Percentiles rank a stretch among this genome's conserved stretches.
phyloP scores from a whole-genome alignment of 305 asterid genomes.

The Solanum aculeatissimum region DNA sequence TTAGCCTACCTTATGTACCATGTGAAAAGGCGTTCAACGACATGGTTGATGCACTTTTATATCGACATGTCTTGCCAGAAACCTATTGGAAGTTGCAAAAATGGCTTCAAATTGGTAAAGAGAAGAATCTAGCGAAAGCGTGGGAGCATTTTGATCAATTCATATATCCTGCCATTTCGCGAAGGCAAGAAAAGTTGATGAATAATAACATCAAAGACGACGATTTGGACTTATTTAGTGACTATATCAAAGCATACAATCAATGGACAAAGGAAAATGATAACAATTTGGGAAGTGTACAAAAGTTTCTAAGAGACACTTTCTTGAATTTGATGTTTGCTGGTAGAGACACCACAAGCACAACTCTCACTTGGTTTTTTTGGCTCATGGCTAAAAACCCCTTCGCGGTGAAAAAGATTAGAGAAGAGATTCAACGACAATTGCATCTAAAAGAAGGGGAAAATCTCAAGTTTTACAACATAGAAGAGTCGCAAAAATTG shows the following conservation, averaged over 20 bases:
- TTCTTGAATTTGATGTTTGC: slow-evolving; percentile 15
- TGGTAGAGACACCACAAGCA: slow-evolving; percentile 18
- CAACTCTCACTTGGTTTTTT: slow-evolving; percentile 18
- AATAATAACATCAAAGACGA: not conserved
- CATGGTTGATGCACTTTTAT: slow-evolving; percentile 2
- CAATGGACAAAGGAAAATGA: not conserved
- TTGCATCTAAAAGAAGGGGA: not conserved
- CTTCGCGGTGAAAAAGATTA: not conserved
- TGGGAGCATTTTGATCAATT: slow-evolving; percentile 3
- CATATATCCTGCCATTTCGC: not conserved
- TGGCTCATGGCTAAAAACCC: slow-evolving; percentile 7
- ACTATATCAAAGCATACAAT: not conserved
- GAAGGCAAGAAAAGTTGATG: not conserved
- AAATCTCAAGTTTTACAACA: not conserved
- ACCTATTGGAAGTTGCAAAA: slow-evolving; percentile 7
- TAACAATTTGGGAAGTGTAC: not conserved
- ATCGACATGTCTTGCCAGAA: slow-evolving; percentile 1
- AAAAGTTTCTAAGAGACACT: slow-evolving; percentile 10
- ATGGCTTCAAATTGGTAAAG: slow-evolving; percentile 11
- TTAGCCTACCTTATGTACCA: not conserved
- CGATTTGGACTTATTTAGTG: not conserved
- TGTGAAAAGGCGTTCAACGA: slow-evolving; percentile 3
- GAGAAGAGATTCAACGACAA: slow-evolving; percentile 1
- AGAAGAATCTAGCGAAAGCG: not conserved
- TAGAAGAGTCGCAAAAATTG: not conserved